phyloP scores from a whole-genome alignment of 2,329 filamentous ascomycete species.

The Fusarium pseudocircinatum region DNA sequence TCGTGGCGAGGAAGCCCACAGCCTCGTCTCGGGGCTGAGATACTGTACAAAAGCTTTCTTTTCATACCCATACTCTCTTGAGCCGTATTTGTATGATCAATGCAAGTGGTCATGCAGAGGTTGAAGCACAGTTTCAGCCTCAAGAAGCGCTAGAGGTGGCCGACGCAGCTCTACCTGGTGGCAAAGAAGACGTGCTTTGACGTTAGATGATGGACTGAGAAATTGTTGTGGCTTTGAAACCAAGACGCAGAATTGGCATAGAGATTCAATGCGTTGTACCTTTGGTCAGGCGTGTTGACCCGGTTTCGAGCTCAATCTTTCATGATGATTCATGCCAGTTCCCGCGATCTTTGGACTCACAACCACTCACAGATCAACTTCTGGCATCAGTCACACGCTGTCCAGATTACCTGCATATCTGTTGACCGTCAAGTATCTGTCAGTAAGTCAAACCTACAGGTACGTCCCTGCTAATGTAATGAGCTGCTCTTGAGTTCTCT shows the following conservation, averaged over 20 bases:
- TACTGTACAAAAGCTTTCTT: background rate
- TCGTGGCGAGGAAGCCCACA: background rate
- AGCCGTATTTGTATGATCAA: background rate
- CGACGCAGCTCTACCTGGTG: background rate
- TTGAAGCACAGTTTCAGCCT: conserved; percentile 23
- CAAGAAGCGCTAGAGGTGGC: background rate
- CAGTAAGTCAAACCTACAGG: background rate
- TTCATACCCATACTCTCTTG: background rate
- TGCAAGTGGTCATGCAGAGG: background rate
- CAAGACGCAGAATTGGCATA: background rate
- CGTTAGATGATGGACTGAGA: background rate
- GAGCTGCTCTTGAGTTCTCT: background rate
- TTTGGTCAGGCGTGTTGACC: conserved; percentile 1
- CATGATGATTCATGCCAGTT: conserved; percentile 22
- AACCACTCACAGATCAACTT: conserved; percentile 1
- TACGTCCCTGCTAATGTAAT: background rate
- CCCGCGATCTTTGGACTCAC: background rate
- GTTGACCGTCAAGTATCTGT: background rate
- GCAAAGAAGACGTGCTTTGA: background rate
- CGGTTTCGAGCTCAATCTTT: background rate
- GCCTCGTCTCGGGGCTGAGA: background rate
- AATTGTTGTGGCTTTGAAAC: background rate
- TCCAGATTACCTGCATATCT: background rate
- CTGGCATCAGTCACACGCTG: background rate
- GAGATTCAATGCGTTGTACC: background rate